Percentiles rank a stretch among this genome's conserved stretches.
These are phyloP conservation scores for Hypoxylon fragiforme DNA, from an alignment of 495 filamentous ascomycete genomes.

Conservation along the genomic window DNA sequence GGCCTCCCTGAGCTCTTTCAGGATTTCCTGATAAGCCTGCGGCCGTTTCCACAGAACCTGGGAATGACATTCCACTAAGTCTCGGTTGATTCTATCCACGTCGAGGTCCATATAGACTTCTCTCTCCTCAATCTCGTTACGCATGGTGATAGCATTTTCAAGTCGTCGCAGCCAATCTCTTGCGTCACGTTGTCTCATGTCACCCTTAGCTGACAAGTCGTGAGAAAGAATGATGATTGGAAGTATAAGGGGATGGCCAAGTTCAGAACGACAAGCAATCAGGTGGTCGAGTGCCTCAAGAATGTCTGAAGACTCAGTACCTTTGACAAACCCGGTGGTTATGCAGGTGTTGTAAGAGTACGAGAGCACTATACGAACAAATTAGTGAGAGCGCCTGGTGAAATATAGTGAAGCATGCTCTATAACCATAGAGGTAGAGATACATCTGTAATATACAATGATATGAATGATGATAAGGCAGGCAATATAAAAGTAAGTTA, in stretches of 20 bases:
- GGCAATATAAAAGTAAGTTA: not conserved
- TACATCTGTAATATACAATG: too few species aligned
- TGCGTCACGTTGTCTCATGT: constrained; percentile 58
- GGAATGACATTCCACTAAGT: constrained; percentile 60
- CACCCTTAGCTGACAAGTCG: constrained; percentile 51
- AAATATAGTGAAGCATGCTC: not conserved
- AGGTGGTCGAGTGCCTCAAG: constrained; percentile 49
- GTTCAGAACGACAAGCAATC: constrained; percentile 46
- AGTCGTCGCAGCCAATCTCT: constrained; percentile 59
- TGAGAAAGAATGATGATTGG: constrained; percentile 57
- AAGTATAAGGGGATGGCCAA: constrained; percentile 57
- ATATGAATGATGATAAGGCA: not conserved
- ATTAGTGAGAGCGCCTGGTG: constrained; percentile 1
- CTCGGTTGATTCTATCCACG: constrained; percentile 57
- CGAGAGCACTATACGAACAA: constrained; percentile 44
- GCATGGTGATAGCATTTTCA: constrained; percentile 61
- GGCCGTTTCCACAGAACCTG: constrained; percentile 62
- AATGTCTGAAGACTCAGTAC: constrained; percentile 55
- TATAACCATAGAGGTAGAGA: not conserved
- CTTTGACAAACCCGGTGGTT: constrained; percentile 59
- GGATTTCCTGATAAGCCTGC: constrained; percentile 58
- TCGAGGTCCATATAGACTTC: constrained; percentile 56
- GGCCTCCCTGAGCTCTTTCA: constrained; percentile 45
- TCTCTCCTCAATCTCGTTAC: constrained; percentile 53
- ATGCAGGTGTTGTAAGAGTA: constrained; percentile 54